Percentiles rank a stretch among this genome's conserved stretches.
phyloP scores from a whole-genome alignment of 129 eudicot species.

The Flaveria sonorensis region DNA sequence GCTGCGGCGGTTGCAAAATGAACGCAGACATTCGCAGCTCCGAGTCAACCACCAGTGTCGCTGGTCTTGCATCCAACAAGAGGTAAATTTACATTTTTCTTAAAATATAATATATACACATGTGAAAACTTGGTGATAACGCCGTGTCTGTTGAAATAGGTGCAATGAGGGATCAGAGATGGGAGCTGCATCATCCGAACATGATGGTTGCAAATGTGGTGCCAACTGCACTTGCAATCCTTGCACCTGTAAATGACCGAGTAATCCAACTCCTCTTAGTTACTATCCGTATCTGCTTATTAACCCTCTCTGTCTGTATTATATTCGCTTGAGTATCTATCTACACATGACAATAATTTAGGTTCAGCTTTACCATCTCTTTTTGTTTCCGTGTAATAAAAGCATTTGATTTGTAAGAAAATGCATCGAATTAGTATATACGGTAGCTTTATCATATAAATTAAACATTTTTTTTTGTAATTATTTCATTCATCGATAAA shows the following conservation, averaged over 20 bases:
- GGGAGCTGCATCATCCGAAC: slow-evolving; percentile 45
- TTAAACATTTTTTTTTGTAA: too few species aligned
- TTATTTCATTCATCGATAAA: too few species aligned
- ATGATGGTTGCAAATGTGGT: slow-evolving; percentile 82
- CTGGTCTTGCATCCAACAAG: slow-evolving; percentile 25
- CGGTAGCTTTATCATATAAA: too few species aligned
- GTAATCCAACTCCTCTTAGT: neutral
- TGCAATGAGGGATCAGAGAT: slow-evolving; percentile 43
- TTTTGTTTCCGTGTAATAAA: neutral
- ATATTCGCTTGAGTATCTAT: neutral
- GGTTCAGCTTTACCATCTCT: neutral
- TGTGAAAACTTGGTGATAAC: neutral
- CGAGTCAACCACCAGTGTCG: neutral
- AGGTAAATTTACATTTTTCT: slow-evolving; percentile 11
- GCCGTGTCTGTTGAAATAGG: slow-evolving; percentile 18
- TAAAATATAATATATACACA: neutral
- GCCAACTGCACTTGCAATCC: slow-evolving; percentile 71
- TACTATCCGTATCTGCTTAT: neutral
- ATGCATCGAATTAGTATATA: neutral
- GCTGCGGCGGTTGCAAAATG: slow-evolving; percentile 35
- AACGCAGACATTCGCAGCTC: slow-evolving; percentile 12
- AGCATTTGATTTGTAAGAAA: neutral
- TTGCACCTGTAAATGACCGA: slow-evolving; percentile 73
- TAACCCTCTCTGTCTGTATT: too few species aligned
- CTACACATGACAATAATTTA: neutral